These are phyloP conservation scores for Gaultheria prostrata DNA, from an alignment of 148 eudicot genomes.

Conservation along the genomic window DNA sequence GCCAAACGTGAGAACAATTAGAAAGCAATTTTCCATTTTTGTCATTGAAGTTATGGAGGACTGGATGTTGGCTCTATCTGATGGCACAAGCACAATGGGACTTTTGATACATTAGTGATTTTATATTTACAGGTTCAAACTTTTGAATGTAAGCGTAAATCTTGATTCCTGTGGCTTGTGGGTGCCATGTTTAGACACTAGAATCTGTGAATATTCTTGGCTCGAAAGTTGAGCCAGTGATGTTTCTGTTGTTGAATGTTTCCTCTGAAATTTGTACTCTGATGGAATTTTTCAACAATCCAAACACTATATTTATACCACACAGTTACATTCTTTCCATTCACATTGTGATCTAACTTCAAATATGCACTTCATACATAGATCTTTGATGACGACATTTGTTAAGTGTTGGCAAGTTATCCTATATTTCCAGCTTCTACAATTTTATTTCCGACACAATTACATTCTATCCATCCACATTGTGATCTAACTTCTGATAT, in stretches of 20 bases:
- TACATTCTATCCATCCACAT: not conserved
- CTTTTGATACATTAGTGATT: not conserved
- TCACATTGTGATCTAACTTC: not conserved
- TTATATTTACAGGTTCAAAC: not conserved
- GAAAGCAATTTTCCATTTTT: not conserved
- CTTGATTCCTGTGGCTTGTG: not conserved
- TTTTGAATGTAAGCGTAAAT: not conserved
- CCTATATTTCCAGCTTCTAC: not conserved
- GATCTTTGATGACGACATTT: not conserved
- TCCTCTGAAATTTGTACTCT: slow-evolving; percentile 5
- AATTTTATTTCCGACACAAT: not conserved
- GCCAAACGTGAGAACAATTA: not conserved
- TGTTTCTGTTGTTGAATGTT: not conserved
- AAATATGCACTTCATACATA: not conserved
- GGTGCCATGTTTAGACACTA: not conserved
- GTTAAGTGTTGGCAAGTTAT: too few relatives aligned
- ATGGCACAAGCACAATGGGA: not conserved
- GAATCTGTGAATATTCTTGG: slow-evolving; percentile 1
- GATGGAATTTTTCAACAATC: not conserved
- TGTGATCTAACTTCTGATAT: not conserved
- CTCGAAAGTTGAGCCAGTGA: not conserved
- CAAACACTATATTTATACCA: not conserved
- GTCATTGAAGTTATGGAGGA: not conserved
- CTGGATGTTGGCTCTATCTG: not conserved
- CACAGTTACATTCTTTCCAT: not conserved